phyloP scores from a whole-genome alignment of 345 rosid genomes.

The Cochlearia excelsa region DNA sequence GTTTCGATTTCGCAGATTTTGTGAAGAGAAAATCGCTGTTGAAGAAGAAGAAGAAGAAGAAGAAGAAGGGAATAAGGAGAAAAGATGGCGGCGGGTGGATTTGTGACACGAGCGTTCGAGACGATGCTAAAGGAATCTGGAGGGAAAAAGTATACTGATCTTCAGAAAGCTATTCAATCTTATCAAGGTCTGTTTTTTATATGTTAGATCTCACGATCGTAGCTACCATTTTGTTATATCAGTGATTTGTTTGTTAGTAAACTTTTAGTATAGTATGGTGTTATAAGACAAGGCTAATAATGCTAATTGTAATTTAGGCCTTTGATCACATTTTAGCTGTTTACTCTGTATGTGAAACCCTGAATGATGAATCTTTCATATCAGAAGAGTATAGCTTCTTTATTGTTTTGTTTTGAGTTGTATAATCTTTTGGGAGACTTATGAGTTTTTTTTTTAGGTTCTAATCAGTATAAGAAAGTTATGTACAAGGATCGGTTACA shows the following conservation, averaged over 20 bases:
- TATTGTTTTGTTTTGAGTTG: not conserved
- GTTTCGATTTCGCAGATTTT: constrained; percentile 12
- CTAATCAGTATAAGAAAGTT: not conserved
- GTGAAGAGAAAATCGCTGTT: constrained; percentile 18
- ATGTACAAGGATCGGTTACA: not conserved
- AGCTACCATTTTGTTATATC: constrained; percentile 9
- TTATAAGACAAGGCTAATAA: not conserved
- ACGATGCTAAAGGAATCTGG: constrained; percentile 92
- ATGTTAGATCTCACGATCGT: constrained; percentile 35
- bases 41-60: constrained; percentile 10
- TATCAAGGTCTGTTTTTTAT: constrained; percentile 45
- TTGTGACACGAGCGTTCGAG: constrained; percentile 89
- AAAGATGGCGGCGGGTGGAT: constrained; percentile 87
- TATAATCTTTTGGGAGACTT: not conserved
- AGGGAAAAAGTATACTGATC: constrained; percentile 79
- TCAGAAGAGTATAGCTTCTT: constrained; percentile 7
- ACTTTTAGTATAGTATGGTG: not conserved
- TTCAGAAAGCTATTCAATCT: constrained; percentile 73
- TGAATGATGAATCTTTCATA: not conserved
- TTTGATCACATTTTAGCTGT: constrained; percentile 2
- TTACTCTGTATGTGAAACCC: constrained; percentile 8
- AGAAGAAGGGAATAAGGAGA: constrained; percentile 3
- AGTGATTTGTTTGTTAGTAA: constrained; percentile 9
- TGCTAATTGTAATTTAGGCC: constrained; percentile 11
- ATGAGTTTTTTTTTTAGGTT: not conserved